Evolutionary conservation across 2,329 filamentous ascomycete genomes (phyloP).

Genomic region (Apiospora rasikravindrae): DNA sequence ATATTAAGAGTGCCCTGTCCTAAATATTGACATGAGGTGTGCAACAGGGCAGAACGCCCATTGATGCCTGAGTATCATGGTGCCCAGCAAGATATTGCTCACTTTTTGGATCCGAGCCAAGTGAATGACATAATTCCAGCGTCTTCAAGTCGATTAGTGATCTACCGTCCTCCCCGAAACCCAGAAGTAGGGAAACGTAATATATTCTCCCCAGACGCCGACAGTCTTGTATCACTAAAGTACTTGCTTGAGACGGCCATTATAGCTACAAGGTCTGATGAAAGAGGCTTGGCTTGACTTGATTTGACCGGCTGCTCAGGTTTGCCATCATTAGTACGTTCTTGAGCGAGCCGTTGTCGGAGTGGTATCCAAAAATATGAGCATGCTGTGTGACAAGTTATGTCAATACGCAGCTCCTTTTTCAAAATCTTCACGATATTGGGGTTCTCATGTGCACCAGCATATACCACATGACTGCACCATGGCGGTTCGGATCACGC

Average conservation of each 20-base stretch:
- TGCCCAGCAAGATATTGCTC: too few relatives aligned
- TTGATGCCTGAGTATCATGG: too few relatives aligned
- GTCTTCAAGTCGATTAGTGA: too few relatives aligned
- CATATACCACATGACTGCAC: background rate
- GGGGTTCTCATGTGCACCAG: background rate
- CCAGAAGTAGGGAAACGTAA: too few relatives aligned
- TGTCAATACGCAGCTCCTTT: background rate
- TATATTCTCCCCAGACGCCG: background rate
- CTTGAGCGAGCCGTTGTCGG: background rate
- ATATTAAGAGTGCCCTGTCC: too few relatives aligned
- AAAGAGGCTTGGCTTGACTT: background rate
- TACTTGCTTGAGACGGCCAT: background rate
- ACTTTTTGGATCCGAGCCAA: too few relatives aligned
- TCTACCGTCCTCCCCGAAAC: too few relatives aligned
- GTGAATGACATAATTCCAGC: too few relatives aligned
- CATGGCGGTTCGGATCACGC: background rate
- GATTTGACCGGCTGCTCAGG: background rate
- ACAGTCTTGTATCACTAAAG: background rate
- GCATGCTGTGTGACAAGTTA: background rate
- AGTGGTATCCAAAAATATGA: background rate
- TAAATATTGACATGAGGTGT: too few relatives aligned
- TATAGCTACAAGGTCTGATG: background rate
- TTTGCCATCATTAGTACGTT: background rate
- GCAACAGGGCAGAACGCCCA: too few relatives aligned
- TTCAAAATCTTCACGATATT: background rate